Percentiles rank a stretch among this genome's conserved stretches.
Conservation (phyloP, 2,329 filamentous ascomycete genomes). For the Bretziella fagacearum region DNA sequence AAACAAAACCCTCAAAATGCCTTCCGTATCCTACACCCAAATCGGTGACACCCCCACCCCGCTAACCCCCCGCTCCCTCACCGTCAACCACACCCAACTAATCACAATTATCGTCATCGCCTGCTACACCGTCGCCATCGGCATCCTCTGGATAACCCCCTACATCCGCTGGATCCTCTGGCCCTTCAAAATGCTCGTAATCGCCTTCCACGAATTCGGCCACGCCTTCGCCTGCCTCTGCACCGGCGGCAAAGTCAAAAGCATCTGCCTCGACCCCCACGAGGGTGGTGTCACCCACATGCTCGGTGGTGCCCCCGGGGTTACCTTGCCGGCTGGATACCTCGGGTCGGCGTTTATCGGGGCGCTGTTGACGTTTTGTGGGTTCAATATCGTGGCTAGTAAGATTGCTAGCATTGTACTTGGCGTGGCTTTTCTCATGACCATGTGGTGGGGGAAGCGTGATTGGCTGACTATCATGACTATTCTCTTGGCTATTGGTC, state of each 20-base stretch:
- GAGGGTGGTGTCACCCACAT: slow-evolving; percentile 68
- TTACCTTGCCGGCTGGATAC: slow-evolving; percentile 65
- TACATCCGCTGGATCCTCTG: slow-evolving; percentile 59
- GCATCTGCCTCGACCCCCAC: slow-evolving; percentile 37
- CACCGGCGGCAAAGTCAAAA: slow-evolving; percentile 58
- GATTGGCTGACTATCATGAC: slow-evolving; percentile 65
- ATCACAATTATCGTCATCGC: slow-evolving; percentile 56
- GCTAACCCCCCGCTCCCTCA: slow-evolving; percentile 12
- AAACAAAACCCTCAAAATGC: no score
- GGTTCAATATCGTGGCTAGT: slow-evolving; percentile 65
- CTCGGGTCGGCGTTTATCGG: slow-evolving; percentile 62
- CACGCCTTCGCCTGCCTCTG: slow-evolving; percentile 57
- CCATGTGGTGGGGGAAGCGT: slow-evolving; percentile 62
- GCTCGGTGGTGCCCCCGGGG: slow-evolving; percentile 49
- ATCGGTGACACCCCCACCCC: not conserved
- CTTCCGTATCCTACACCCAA: not conserved
- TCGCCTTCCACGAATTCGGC: slow-evolving; percentile 67
- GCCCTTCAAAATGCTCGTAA: slow-evolving; percentile 80
- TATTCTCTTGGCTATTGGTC: slow-evolving; percentile 49
- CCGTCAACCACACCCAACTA: slow-evolving; percentile 39
- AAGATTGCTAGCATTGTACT: slow-evolving; percentile 62
- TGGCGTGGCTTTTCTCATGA: slow-evolving; percentile 59
- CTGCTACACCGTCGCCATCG: slow-evolving; percentile 56
- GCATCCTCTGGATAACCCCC: slow-evolving; percentile 62
- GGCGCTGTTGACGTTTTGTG: slow-evolving; percentile 60